These are phyloP conservation scores for Debaryomyces coudertii DNA, from an alignment of 1,139 yeast species.

Conservation along the genomic window DNA sequence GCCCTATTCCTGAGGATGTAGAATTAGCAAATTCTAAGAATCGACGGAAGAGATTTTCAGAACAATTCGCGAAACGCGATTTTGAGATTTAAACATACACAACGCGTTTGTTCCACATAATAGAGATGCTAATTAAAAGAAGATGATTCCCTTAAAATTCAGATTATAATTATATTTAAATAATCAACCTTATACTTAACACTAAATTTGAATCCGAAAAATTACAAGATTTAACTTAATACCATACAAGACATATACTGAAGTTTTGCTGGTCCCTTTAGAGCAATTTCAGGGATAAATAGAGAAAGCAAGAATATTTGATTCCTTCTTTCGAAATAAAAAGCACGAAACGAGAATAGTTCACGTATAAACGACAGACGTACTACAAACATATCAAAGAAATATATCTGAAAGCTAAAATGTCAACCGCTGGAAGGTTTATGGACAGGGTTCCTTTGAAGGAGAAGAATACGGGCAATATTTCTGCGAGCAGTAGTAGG, in stretches of 20 bases:
- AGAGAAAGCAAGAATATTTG: not conserved
- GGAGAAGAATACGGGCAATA: constrained; percentile 8
- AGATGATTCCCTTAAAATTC: constrained; percentile 7
- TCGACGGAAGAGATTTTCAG: not conserved
- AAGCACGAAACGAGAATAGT: constrained; percentile 1
- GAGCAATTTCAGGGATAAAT: constrained; percentile 8
- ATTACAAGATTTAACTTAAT: not conserved
- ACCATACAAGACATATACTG: constrained; percentile 1
- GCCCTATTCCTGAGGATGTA: not conserved
- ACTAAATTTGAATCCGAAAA: not conserved
- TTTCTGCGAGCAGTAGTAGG: not conserved
- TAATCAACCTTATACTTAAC: constrained; percentile 1
- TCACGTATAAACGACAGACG: not conserved
- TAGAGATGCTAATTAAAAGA: constrained; percentile 6
- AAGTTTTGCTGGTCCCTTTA: constrained; percentile 1
- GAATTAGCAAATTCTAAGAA: not conserved
- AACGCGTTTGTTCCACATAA: constrained; percentile 9
- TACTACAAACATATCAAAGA: not conserved
- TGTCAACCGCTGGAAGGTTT: constrained; percentile 9
- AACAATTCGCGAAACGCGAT: constrained; percentile 11
- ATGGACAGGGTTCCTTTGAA: constrained; percentile 10
- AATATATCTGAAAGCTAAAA: not conserved
- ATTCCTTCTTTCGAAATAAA: constrained; percentile 6
- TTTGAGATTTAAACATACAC: constrained; percentile 4
- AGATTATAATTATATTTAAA: constrained; percentile 4